These are phyloP conservation scores for Crithidia acanthocephali DNA, from an alignment of 208 protist genomes.

Conservation along the genomic window DNA sequence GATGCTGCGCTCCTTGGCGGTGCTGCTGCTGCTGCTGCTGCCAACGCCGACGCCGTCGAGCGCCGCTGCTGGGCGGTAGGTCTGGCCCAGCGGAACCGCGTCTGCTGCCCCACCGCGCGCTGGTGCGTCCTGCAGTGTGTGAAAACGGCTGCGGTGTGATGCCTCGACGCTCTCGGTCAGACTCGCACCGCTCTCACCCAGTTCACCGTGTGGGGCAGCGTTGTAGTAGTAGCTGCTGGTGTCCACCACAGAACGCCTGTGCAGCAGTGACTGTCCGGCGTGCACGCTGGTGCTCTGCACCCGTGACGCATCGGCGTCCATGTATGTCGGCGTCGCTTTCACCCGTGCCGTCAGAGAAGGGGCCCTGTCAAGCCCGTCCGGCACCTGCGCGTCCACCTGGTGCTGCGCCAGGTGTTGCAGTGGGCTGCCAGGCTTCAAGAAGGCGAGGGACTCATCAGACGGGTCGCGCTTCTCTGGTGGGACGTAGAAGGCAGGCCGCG, in stretches of 20 bases:
- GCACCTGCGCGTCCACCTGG: slow-evolving; percentile 12
- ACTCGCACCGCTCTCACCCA: not conserved
- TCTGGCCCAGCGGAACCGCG: not conserved
- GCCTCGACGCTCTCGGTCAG: not conserved
- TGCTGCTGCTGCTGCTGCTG: slow-evolving; percentile 9
- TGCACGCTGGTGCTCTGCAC: slow-evolving; percentile 77
- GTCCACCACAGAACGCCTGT: slow-evolving; percentile 35
- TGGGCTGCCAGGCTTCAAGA: slow-evolving; percentile 53
- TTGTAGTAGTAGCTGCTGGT: slow-evolving; percentile 45
- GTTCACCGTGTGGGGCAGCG: not conserved
- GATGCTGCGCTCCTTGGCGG: slow-evolving; percentile 28
- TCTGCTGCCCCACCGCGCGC: not conserved
- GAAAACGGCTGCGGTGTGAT: slow-evolving; percentile 25
- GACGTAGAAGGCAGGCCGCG: slow-evolving; percentile 72
- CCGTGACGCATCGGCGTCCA: slow-evolving; percentile 55
- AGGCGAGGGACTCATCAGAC: slow-evolving; percentile 66
- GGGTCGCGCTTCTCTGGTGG: slow-evolving; percentile 69
- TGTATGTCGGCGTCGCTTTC: slow-evolving; percentile 33
- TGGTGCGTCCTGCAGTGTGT: slow-evolving; percentile 14
- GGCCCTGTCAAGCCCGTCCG: slow-evolving; percentile 42
- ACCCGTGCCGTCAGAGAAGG: slow-evolving; percentile 42
- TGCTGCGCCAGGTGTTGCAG: slow-evolving; percentile 28
- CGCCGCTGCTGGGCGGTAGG: not conserved
- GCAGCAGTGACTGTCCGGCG: slow-evolving; percentile 63
- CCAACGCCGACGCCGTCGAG: not conserved